Conservation (phyloP, 345 rosid species). For the Boechera stricta region DNA sequence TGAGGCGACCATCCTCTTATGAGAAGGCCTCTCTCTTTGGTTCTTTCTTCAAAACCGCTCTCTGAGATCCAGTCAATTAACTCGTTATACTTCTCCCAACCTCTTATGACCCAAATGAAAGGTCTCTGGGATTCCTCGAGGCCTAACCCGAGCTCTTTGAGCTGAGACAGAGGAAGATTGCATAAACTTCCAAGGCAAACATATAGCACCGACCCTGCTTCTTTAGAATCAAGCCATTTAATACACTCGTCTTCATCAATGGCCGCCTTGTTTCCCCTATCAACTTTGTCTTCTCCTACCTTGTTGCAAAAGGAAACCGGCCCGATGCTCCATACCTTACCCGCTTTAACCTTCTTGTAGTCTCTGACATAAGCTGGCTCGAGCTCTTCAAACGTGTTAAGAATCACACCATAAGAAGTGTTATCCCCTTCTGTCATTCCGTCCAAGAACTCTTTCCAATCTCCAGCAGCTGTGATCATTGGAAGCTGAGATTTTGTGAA, state of each 20-base stretch:
- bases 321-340: constrained; percentile 55
- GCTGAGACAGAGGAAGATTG: constrained; percentile 32
- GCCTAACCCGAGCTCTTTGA: constrained; percentile 36
- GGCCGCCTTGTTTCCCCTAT: constrained; percentile 40
- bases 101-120: constrained; percentile 64
- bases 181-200: constrained; percentile 39
- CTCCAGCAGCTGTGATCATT: not conserved
- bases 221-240: constrained; percentile 33
- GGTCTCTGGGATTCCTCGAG: constrained; percentile 21
- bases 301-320: constrained; percentile 53
- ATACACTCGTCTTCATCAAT: constrained; percentile 18
- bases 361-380: constrained; percentile 43
- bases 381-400: constrained; percentile 53
- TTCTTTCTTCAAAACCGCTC: constrained; percentile 34
- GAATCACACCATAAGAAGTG: constrained; percentile 44
- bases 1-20: constrained; percentile 46
- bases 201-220: not conserved
- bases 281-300: constrained; percentile 41
- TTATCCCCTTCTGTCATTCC: constrained; percentile 38
- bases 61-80: constrained; percentile 43
- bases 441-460: not conserved
- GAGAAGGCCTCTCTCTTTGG: constrained; percentile 36
- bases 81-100: constrained; percentile 40
- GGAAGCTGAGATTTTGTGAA: constrained; percentile 42
- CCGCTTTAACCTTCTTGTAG: constrained; percentile 35